phyloP scores from a whole-genome alignment of 495 filamentous ascomycete species.

The Oidiodendron maius region DNA sequence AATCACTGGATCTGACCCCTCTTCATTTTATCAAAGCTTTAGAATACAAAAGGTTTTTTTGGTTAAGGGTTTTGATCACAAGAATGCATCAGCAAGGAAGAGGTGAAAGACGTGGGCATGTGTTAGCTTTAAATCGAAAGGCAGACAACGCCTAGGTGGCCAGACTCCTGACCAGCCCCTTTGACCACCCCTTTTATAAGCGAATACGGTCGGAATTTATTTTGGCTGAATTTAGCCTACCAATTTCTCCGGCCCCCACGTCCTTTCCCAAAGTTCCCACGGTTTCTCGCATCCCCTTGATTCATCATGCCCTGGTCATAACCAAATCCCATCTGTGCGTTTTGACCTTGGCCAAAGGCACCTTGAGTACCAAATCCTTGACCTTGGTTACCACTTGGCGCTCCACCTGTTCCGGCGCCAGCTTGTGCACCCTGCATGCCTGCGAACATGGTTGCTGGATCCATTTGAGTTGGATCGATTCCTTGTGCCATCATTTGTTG shows the following conservation, averaged over 20 bases:
- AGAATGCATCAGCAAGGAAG: too few species aligned
- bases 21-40: too few species aligned
- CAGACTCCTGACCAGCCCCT: slow-evolving; percentile 11
- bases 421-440: slow-evolving; percentile 37
- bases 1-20: too few species aligned
- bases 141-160: too few species aligned
- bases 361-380: slow-evolving; percentile 35
- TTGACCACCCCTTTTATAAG: slow-evolving; percentile 1
- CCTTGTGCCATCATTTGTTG: slow-evolving; percentile 71
- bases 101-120: too few species aligned
- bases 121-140: too few species aligned
- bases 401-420: slow-evolving; percentile 27
- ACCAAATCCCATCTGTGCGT: slow-evolving; percentile 40
- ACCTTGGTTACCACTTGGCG: slow-evolving; percentile 33
- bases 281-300: slow-evolving; percentile 33
- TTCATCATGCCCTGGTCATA: slow-evolving; percentile 42
- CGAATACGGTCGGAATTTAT: not conserved
- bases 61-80: too few species aligned
- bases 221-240: not conserved
- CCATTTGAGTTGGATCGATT: slow-evolving; percentile 78
- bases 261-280: slow-evolving; percentile 37
- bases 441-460: slow-evolving; percentile 49
- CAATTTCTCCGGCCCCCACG: slow-evolving; percentile 30
- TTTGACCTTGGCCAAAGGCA: slow-evolving; percentile 43
- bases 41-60: too few species aligned